These are phyloP conservation scores for Teratosphaeria destructans DNA, from an alignment of 2,329 filamentous ascomycete species.

Conservation along the genomic window DNA sequence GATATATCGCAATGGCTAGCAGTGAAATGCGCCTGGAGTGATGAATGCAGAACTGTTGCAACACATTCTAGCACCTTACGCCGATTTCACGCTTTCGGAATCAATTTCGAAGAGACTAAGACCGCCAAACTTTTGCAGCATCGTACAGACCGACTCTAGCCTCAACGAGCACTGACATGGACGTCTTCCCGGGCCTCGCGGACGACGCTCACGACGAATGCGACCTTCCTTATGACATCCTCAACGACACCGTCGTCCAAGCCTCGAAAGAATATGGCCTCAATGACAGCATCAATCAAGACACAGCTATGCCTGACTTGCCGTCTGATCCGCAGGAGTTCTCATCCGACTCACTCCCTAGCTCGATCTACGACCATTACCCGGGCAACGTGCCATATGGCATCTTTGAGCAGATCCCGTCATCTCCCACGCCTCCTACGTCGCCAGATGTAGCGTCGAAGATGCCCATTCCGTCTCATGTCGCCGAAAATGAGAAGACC, in stretches of 20 bases:
- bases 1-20: no score
- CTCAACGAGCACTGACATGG: neutral
- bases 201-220: neutral
- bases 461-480: neutral
- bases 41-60: no score
- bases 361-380: neutral
- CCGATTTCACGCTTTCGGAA: neutral
- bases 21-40: no score
- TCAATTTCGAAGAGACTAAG: neutral
- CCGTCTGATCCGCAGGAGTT: neutral
- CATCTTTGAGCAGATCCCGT: neutral
- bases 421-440: neutral
- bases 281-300: neutral
- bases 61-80: no score
- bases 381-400: neutral
- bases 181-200: neutral
- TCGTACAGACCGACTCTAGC: neutral
- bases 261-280: neutral
- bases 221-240: neutral
- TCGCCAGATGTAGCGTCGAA: neutral
- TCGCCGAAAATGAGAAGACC: neutral
- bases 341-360: neutral
- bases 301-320: neutral
- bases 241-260: neutral
- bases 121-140: neutral